Evolutionary conservation across 1,284 basidiomycete species (phyloP).

Genomic region (Microbotryum silenes-acaulis): DNA sequence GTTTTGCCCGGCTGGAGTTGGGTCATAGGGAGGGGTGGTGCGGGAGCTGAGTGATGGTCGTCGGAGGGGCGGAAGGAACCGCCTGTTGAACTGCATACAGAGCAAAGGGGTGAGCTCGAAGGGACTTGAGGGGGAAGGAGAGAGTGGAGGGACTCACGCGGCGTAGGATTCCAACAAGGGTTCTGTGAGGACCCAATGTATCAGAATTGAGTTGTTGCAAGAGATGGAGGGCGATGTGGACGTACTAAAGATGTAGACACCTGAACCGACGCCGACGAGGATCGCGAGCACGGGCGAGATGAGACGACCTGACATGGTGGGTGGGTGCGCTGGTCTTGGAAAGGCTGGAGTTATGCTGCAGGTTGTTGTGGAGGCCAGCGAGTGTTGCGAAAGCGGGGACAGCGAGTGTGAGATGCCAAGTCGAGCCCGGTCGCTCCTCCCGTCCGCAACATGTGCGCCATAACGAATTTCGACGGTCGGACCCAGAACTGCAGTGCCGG

Average conservation of each 20-base stretch:
- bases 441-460: too few species aligned
- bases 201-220: neutral
- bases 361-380: too few species aligned
- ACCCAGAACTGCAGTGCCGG: too few species aligned
- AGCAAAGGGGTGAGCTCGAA: neutral
- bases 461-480: too few species aligned
- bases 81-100: constrained; percentile 14
- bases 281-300: constrained; percentile 16
- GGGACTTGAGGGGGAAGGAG: neutral
- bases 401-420: too few species aligned
- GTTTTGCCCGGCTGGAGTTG: constrained; percentile 17
- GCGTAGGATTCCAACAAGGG: constrained; percentile 26
- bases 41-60: constrained; percentile 28
- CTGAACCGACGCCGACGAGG: constrained; percentile 16
- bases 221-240: neutral
- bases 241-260: constrained; percentile 27
- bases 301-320: constrained; percentile 6
- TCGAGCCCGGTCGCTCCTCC: too few species aligned
- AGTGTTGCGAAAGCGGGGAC: too few species aligned
- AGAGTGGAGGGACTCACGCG: neutral
- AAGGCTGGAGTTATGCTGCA: too few species aligned
- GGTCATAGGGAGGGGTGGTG: constrained; percentile 22
- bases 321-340: too few species aligned
- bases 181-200: constrained; percentile 5
- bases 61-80: constrained; percentile 28